Evolutionary conservation across 176 grass and related monocot genomes (phyloP).

Genomic region (Puya raimondii): DNA sequence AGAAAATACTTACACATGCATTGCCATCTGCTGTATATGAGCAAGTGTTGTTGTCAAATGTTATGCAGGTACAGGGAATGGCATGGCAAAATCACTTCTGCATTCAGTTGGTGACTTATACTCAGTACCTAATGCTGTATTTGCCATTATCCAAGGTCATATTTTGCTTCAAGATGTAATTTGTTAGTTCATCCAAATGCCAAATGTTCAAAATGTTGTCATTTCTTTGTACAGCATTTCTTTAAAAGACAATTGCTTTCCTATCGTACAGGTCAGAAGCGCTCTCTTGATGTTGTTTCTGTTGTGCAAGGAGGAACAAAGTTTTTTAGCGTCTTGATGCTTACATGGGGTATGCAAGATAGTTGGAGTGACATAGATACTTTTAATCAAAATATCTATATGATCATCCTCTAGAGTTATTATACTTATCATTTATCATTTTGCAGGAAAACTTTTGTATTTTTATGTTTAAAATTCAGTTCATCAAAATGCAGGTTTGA

Average conservation of each 20-base stretch:
- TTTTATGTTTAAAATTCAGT: not conserved
- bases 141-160: conserved; percentile 74
- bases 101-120: conserved; percentile 42
- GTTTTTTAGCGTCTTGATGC: conserved; percentile 60
- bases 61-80: conserved; percentile 69
- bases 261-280: conserved; percentile 40
- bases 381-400: not conserved
- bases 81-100: conserved; percentile 83
- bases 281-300: conserved; percentile 59
- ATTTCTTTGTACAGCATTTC: not conserved
- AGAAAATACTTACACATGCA: not conserved
- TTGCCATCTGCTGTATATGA: not conserved
- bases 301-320: conserved; percentile 50
- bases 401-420: not conserved
- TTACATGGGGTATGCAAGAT: conserved; percentile 70
- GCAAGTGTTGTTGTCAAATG: not conserved
- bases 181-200: not conserved
- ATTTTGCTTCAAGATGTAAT: not conserved
- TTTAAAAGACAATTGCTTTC: conserved; percentile 1
- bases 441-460: not conserved
- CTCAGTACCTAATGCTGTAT: conserved; percentile 53
- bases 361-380: not conserved
- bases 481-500: conserved; percentile 44
- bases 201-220: not conserved
- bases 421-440: not conserved